A percentile compares a stretch with the other conserved stretches of the same genome.
phyloP scores from a whole-genome alignment of 2,329 filamentous ascomycete species.

The Tolypocladium nubicola region DNA sequence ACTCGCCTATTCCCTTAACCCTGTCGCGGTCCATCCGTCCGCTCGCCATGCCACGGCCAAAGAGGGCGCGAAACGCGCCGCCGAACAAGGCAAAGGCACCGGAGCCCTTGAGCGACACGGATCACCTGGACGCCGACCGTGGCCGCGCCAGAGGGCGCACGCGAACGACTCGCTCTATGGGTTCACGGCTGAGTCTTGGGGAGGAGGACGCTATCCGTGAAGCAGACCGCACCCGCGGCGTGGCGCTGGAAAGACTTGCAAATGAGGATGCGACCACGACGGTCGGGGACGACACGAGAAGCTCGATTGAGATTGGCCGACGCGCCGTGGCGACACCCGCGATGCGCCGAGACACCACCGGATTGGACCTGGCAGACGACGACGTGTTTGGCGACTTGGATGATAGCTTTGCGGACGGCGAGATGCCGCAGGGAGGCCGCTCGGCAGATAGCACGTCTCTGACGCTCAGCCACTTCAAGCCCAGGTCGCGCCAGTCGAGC shows the following conservation, averaged over 20 bases:
- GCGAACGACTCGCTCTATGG: constrained; percentile 6
- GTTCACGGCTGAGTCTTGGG: constrained; percentile 7
- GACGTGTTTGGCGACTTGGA: constrained; percentile 36
- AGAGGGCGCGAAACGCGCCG: constrained; percentile 5
- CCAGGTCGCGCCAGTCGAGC: constrained; percentile 37
- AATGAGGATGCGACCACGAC: constrained; percentile 22
- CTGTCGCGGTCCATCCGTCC: background rate
- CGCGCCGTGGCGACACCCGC: constrained; percentile 22
- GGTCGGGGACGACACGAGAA: constrained; percentile 14
- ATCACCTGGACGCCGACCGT: constrained; percentile 13
- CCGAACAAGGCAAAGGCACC: background rate
- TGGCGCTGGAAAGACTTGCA: constrained; percentile 23
- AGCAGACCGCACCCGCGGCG: constrained; percentile 21
- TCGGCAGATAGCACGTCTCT: constrained; percentile 35
- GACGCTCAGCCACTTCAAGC: constrained; percentile 35
- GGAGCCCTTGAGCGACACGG: background rate
- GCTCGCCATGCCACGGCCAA: constrained; percentile 8
- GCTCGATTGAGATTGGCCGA: constrained; percentile 26
- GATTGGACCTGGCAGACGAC: constrained; percentile 36
- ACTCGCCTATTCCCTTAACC: too few relatives aligned
- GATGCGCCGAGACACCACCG: constrained; percentile 31
- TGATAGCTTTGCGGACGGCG: constrained; percentile 30
- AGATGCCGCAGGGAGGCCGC: constrained; percentile 19
- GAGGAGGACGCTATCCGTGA: constrained; percentile 16
- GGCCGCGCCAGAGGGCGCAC: constrained; percentile 11